Base-by-base conservation (phyloP, 306 rosid species). In the Prunus fruticosa region DNA sequence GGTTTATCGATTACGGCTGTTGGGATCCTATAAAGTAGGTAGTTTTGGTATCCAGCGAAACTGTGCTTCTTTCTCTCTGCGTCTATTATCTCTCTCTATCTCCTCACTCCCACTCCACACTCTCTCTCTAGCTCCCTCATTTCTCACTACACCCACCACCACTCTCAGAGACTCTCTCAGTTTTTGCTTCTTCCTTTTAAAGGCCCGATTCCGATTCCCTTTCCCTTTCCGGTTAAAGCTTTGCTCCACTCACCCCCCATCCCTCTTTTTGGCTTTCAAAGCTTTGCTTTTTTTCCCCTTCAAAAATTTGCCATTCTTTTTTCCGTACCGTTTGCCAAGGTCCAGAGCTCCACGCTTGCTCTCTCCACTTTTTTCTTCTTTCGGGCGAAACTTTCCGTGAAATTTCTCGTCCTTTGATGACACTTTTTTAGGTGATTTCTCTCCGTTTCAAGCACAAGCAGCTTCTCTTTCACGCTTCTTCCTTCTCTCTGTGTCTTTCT, bases 1-100 rank as follows among this genome's bases (percentile, higher is more conserved):
- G 58, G 65, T 79, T 87, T 78, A 53, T 23, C 52, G 77, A 79
- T 74, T 77, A 54, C 84, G 87, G 84, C 82, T 28, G 80, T 80
- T 84, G 75, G 83, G 75, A 84, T 83, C 88, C 97, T 92, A 88
- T 89, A 89, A 84, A 93, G 72, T 50, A 60, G 89, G 79, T 66
- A 52, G 86, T 64, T 41, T 72, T 70, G 69, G 49, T 67, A 51
- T 53, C 79, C 71, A 34, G 54, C 64, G 46, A 53, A 54, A 65
- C 58, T 30, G 73, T 79, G 78, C 61, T 57, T 54, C 80, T 61
- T 12, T 52, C 73, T 64, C 67, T 53, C 58, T 75, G n/a, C 43
- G 43, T 72, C 68, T 50, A 19, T 19, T 6, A n/a, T 22, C 66
- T 56, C 32, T 50, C 62, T 11, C 56, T 10, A 20, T 18, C 30